Percentiles rank a stretch among this genome's conserved stretches.
Evolutionary conservation across 257 asterid species (phyloP).

Genomic region (Ligustrum vulgare): DNA sequence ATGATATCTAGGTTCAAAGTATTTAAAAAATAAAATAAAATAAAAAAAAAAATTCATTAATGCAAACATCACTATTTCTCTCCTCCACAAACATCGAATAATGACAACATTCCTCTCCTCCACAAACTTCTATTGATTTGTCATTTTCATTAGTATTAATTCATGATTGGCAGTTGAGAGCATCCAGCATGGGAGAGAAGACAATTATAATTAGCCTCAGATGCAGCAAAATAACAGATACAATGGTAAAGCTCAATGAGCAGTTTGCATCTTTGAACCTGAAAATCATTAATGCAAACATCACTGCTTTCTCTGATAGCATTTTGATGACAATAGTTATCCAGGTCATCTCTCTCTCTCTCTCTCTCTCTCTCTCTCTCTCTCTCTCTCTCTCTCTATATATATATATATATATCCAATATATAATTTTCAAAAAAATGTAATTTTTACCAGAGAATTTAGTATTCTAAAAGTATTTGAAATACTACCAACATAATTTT

Average conservation of each 20-base stretch:
- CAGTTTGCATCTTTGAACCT: slow-evolving; percentile 69
- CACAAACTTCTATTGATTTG: slow-evolving; percentile 34
- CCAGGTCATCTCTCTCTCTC: slow-evolving; percentile 42
- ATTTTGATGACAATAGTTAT: slow-evolving; percentile 25
- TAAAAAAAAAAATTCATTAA: too few relatives aligned
- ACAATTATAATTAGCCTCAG: slow-evolving; percentile 68
- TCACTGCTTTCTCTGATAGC: slow-evolving; percentile 65
- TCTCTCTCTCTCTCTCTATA: too few relatives aligned
- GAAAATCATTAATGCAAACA: slow-evolving; percentile 65
- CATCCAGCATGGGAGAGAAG: slow-evolving; percentile 52
- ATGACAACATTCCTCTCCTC: too few relatives aligned
- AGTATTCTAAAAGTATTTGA: too few relatives aligned
- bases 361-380: not conserved
- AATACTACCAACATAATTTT: too few relatives aligned
- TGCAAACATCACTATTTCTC: too few relatives aligned
- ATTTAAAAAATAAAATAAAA: too few relatives aligned
- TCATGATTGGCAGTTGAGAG: slow-evolving; percentile 21
- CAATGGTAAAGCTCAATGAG: slow-evolving; percentile 74
- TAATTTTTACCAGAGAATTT: too few relatives aligned
- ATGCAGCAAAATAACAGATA: slow-evolving; percentile 69
- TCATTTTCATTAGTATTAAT: slow-evolving; percentile 10
- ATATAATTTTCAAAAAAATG: too few relatives aligned
- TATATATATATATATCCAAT: too few relatives aligned
- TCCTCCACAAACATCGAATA: too few relatives aligned
- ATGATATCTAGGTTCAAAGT: too few relatives aligned